phyloP scores from a whole-genome alignment of 371 early-diverging fungal genomes.

The Entomophthora muscae region DNA sequence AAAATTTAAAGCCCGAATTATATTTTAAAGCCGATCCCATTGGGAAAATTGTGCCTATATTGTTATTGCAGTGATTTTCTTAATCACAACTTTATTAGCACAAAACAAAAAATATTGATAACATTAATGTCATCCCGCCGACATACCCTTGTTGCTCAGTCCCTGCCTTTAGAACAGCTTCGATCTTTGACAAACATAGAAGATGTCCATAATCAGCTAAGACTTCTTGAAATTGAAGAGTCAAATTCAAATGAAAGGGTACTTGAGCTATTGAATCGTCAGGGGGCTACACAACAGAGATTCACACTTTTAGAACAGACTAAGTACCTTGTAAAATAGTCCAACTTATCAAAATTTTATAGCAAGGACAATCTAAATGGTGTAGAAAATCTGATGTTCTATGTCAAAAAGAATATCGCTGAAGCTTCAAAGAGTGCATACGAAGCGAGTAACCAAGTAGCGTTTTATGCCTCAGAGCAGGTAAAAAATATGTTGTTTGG shows the following conservation, averaged over 20 bases:
- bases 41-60: too few relatives aligned
- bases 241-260: background rate
- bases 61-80: too few relatives aligned
- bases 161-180: background rate
- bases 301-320: background rate
- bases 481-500: background rate
- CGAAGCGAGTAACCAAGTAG: background rate
- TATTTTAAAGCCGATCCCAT: too few relatives aligned
- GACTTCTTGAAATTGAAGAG: background rate
- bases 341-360: background rate
- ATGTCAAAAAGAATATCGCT: background rate
- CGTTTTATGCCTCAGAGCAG: background rate
- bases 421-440: background rate
- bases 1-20: too few relatives aligned
- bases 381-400: background rate
- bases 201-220: background rate
- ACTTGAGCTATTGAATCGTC: background rate
- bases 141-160: too few relatives aligned
- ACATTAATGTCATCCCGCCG: too few relatives aligned
- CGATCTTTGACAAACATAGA: background rate
- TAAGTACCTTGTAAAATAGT: background rate
- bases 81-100: too few relatives aligned
- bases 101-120: too few relatives aligned
- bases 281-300: background rate
- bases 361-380: background rate